Base-by-base conservation (phyloP, 2,329 filamentous ascomycete genomes). In the Epichloe uncinata region DNA sequence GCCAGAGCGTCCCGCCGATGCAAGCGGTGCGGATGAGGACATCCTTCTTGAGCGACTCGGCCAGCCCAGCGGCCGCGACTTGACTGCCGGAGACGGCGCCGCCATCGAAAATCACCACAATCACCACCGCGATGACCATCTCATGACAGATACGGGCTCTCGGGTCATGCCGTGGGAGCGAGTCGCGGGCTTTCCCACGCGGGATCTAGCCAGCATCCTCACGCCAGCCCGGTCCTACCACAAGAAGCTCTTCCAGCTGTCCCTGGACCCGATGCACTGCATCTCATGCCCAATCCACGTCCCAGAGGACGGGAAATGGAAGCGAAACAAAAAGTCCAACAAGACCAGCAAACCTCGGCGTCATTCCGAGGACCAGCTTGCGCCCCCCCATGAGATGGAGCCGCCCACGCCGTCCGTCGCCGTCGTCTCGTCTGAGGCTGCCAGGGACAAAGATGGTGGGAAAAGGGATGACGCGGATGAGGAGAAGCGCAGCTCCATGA, bases 251-350 rank as follows among this genome's bases (percentile, higher is more conserved):
- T 95, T 95, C 60, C 86, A 95, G 63, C 73, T 95, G 52, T 85
- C 82, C 0, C 72, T 95, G 8, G 87, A 94, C 59, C 84, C 87
- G 43, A 71, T 91, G 40, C 81, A 83, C 51, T 93, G 87, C 61
- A 73, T 94, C 16, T 88, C 88, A 0, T 88, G 87, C 65, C 89
- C 89, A 4, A 79, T 94, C 40, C 88, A 90, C 65, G 84, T 88
- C 38, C 81, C 82, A 1, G 81, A 87, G 58, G 85, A 87, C 63
- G 87, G 87, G 2, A 75, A 75, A 40, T 93, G 87, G 87, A 87
- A 82, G 69, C 79, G 75, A 62, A 77, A 74, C 58, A 78, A 70
- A 56, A 69, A 76, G 64, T 77, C 75, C 54, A 74, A 66, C 53
- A 64, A 63, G 51, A 58, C 61, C n/a, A 22, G 15, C 33, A 65